Base-by-base conservation (phyloP, 495 filamentous ascomycete genomes). In the Cercophora sp. region DNA sequence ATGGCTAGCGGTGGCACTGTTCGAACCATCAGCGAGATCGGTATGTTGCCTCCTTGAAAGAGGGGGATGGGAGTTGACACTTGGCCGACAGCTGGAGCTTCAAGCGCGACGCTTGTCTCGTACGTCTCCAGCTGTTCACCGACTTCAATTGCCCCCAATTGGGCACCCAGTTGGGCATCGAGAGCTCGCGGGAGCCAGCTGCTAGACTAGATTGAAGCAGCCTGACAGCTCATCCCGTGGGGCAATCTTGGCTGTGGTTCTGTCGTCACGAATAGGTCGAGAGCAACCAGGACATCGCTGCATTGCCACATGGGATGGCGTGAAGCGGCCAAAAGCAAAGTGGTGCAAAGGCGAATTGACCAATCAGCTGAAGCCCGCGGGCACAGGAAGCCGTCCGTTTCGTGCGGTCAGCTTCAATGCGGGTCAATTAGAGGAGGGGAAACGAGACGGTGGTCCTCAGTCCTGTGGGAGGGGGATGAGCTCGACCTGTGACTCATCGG, bases 131-230 rank as follows among this genome's bases (percentile, higher is more conserved):
- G 24, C 11, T 46, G 5, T 29, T 51, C 26, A 46, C 53, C 48
- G 44, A 53, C 51, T 58, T 32, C 29, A 32, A 32, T 32, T 32
- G 29, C 44, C 37, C 41, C 49, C 63, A 58, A 60, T 65, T 63
- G 63, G 63, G 63, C 60, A 51, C 26, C 63, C 45, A 60, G 44
- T 63, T 58, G 60, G 63, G 63, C 63, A 62, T 36, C 57, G 58
- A 65, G 25, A 34, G 26, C 32, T 11, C n/a, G 11, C 8, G 16
- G 18, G 15, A 39, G 36, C 36, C 22, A 39, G 36, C n/a, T 39
- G 27, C 18, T 57, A 29, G 42, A 50, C 35, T 18, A 16, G 40
- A 5, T 22, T 22, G 34, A 25, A 24, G 43, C 26, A 40, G 32
- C 24, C 23, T 18, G 31, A 51, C 56, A 58, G 50, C 56, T 51